Evolutionary conservation across 257 asterid genomes (phyloP), one percentile per base, ranked within the genome.

Genomic region (Gynochthodes officinalis): DNA sequence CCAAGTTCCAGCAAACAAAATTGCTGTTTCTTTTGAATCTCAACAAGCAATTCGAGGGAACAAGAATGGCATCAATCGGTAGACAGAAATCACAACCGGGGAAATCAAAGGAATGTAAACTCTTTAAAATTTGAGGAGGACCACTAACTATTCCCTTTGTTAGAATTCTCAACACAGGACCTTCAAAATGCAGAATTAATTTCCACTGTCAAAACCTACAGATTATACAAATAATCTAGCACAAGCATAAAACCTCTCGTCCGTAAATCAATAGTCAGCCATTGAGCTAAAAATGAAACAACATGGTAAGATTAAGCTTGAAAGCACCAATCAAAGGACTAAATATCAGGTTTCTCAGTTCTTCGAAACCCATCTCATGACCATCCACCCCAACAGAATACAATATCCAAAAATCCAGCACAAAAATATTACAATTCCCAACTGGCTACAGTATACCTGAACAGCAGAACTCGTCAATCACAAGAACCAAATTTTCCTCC

Each of bases 351-450:
- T 55, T 37, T 42, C 18, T 71, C 67, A 42, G 43, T 30, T 5
- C 35, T 57, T 49, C 63, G 49, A 70, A 76, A 76, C 58, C 69
- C 32, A 75, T 37, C 12, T n/a, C n/a, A n/a, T n/a, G n/a, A n/a
- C n/a, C n/a, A n/a, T n/a, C n/a, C n/a, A n/a, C n/a, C n/a, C n/a
- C n/a, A n/a, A n/a, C n/a, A n/a, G n/a, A n/a, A n/a, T n/a, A n/a
- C n/a, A n/a, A n/a, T n/a, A n/a, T n/a, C n/a, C n/a, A n/a, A n/a
- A n/a, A n/a, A n/a, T n/a, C n/a, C n/a, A n/a, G n/a, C n/a, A n/a
- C n/a, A 10, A 30, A 64, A 69, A 70, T 46, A 66, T 76, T 69
- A 75, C 75, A 66, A 44, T 46, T 42, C 70, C 81, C 77, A 58
- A 32, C 60, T 27, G 1, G 57, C 74, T 62, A 52, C 67, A 44